These are phyloP conservation scores for Jaltomata sinuosa DNA, from an alignment of 257 asterid genomes.

Conservation along the genomic window DNA sequence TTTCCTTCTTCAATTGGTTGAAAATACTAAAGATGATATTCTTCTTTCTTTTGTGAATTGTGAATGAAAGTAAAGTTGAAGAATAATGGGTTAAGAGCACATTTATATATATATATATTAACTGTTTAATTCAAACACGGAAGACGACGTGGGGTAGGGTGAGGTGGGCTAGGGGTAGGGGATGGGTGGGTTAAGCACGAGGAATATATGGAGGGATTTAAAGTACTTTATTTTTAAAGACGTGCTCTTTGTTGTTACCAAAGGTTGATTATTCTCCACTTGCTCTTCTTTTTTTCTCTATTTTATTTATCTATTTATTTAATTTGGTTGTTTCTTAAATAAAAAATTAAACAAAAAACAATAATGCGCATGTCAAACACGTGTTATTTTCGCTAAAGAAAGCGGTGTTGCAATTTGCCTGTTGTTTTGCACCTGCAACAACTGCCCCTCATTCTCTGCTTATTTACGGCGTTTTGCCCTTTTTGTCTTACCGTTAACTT, in stretches of 20 bases:
- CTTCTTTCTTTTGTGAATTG: neutral
- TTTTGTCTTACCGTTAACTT: neutral
- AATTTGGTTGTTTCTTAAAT: neutral
- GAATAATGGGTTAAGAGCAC: neutral
- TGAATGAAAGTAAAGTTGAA: neutral
- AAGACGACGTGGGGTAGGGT: neutral
- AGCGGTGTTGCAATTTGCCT: conserved; percentile 15
- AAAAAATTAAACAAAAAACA: neutral
- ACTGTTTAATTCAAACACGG: neutral
- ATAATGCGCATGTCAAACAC: conserved; percentile 26
- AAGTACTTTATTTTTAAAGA: neutral
- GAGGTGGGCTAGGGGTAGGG: neutral
- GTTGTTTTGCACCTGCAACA: neutral
- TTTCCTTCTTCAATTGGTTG: neutral
- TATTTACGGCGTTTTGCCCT: conserved; percentile 13
- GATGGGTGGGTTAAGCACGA: conserved; percentile 31
- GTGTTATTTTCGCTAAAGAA: conserved; percentile 23
- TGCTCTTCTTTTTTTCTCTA: neutral
- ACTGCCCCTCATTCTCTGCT: neutral
- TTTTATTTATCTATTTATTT: neutral
- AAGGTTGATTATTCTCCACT: neutral
- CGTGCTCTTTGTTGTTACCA: neutral
- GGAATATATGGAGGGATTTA: conserved; percentile 36
- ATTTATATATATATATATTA: neutral
- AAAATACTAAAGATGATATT: neutral